Conservation (phyloP, 257 asterid species). For the Nicotiana noctiflora region DNA sequence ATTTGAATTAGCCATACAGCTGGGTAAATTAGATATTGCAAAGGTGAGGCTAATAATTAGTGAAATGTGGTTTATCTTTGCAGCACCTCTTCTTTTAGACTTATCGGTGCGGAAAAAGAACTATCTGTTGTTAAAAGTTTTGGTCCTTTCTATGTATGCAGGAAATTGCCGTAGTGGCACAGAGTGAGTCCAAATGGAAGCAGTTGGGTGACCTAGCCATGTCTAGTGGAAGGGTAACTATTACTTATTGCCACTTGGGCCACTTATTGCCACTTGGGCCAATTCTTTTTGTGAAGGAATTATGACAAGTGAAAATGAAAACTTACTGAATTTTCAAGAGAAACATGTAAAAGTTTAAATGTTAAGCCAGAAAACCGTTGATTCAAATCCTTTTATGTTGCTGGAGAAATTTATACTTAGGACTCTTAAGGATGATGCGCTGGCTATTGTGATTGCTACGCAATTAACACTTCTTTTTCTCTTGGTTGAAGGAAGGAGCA, state of each 20-base stretch:
- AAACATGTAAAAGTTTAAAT: neutral
- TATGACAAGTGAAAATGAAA: neutral
- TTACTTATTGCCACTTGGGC: slow-evolving; percentile 6
- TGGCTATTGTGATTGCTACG: neutral
- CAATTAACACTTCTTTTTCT: neutral
- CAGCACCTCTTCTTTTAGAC: neutral
- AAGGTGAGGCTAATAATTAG: slow-evolving; percentile 40
- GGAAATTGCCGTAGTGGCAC: slow-evolving; percentile 79
- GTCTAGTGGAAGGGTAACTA: slow-evolving; percentile 83
- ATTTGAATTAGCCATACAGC: slow-evolving; percentile 92
- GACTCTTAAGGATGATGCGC: neutral
- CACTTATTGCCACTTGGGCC: too few relatives aligned
- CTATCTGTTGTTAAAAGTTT: neutral
- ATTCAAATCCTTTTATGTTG: neutral
- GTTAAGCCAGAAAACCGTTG: neutral
- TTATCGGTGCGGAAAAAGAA: neutral
- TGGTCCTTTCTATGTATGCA: slow-evolving; percentile 23
- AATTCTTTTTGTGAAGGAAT: neutral
- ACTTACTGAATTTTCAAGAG: neutral
- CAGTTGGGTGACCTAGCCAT: slow-evolving; percentile 96
- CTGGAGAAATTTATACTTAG: neutral
- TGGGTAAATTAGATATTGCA: slow-evolving; percentile 80
- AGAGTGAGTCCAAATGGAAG: slow-evolving; percentile 90
- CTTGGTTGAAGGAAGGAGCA: neutral
- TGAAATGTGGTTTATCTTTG: neutral